Base-by-base conservation (phyloP, 441 rosid genomes). In the Gossypium gossypioides region DNA sequence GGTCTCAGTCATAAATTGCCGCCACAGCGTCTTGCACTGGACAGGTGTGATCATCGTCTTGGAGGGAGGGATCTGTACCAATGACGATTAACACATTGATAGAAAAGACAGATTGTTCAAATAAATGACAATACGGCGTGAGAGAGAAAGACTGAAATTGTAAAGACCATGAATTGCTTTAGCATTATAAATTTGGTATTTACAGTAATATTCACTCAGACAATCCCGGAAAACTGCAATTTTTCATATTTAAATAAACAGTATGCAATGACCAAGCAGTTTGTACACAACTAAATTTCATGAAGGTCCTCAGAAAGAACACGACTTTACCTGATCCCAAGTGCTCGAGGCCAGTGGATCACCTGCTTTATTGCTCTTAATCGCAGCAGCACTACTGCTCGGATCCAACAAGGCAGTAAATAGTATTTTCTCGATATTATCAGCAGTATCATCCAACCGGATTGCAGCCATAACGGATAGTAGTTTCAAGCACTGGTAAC, bases 11-110 rank as follows among this genome's bases (percentile, higher is more conserved):
- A 87, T 89, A 81, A 95, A 95, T 75, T 96, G 98, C 79, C 98
- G 90, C 99, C 99, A 96, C 86, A 92, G 76, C 34, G 92, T 80
- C 81, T 92, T 96, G 86, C 98, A 96, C 81, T 92, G 96, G 40
- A 95, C 96, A 44, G 99, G 99, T 32, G 98, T 89, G 77, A 95
- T 87, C 88, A 95, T 78, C 8, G 97, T 92, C 84, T 81, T 91
- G 42, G 92, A 78, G 0, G 87, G 56, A 58, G 92, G 86, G 82
- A 95, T 84, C 99, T 92, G 85, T 19, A 19, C 59, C 69, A 71
- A 40, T 54, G 50, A 48, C 4, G 56, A 40, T 69, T 51, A 1
- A 15, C 61, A 27, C 46, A 51, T 27, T 9, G n/a, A 54, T 18
- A 18, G 69, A 58, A 44, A 72, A n/a, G 50, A 60, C 37, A 24